phyloP scores from a whole-genome alignment of 306 rosid species.

The Psophocarpus tetragonolobus region DNA sequence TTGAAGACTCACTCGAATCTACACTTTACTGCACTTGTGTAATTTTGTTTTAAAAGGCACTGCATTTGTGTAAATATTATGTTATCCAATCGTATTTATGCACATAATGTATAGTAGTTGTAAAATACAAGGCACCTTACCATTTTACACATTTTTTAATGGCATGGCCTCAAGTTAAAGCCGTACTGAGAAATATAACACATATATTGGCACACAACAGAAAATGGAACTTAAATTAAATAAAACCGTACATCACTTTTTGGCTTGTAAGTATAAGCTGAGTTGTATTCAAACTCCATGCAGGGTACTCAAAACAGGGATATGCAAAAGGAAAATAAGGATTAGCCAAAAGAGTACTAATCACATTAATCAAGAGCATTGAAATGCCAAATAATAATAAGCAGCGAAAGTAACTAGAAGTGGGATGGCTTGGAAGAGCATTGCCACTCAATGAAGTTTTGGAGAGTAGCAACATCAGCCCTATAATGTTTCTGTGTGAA shows the following conservation, averaged over 20 bases:
- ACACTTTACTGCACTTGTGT: too few species aligned
- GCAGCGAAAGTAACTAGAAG: neutral
- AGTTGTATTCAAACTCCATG: neutral
- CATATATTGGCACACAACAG: neutral
- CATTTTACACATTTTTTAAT: too few species aligned
- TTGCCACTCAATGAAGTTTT: conserved; percentile 52
- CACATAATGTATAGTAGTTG: too few species aligned
- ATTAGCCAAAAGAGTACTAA: neutral
- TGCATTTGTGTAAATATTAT: too few species aligned
- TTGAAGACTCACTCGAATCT: too few species aligned
- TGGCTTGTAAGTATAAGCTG: neutral
- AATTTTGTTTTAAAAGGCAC: too few species aligned
- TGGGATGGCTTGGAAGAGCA: conserved; percentile 29
- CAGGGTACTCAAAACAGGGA: neutral
- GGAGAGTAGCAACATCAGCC: conserved; percentile 57
- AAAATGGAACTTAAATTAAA: neutral
- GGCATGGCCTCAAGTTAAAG: too few species aligned
- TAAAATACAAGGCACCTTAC: too few species aligned
- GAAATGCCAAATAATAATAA: neutral
- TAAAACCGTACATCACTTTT: neutral
- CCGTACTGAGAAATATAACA: too few species aligned
- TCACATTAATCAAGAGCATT: neutral
- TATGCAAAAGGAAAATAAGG: neutral
- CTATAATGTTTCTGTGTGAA: conserved; percentile 59
- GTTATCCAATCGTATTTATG: too few species aligned